Base-by-base conservation (phyloP, 208 protist genomes). In the Herpetomonas muscarum region DNA sequence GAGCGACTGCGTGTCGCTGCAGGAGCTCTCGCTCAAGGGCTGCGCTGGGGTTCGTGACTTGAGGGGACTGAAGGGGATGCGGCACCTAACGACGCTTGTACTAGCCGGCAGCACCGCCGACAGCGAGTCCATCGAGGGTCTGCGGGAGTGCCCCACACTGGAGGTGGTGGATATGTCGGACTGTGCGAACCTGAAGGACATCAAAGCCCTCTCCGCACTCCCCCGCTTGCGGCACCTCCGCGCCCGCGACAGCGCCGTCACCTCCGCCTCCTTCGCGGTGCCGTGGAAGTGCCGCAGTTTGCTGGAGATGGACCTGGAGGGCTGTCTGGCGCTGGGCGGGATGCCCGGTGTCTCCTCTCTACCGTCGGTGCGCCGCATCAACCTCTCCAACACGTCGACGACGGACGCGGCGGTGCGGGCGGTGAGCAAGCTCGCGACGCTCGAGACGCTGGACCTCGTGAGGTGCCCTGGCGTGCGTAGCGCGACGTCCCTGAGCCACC, bases 381-480 rank as follows among this genome's bases (percentile, higher is more conserved):
- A 58, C 58, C 58, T 67, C 37, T 39, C 67, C 15, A 22, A 53
- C 49, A 67, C 67, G 21, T 61, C 59, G 36, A 37, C 64, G 24
- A 58, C 25, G 19, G 59, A 67, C 60, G 37, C 6, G 24, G 58
- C 48, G 3, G 36, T 67, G 48, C 62, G 46, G 12, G 60, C 39
- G 26, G 37, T 74, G 24, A 55, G 49, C 39, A 26, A 42, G 67
- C 52, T 65, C 22, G 37, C 46, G 21, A 45, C 46, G 50, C 47
- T 82, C 22, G 70, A 77, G 60, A 36, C 61, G 36, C 57, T 82
- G 21, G 64, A 58, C 50, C 26, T 77, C 7, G 30, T 63, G 17
- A 44, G 47, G n/a, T 77, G 75, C 55, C 65, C 52, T 67, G 67
- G 19, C 51, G 67, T 6, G 62, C 52, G 48, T 60, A 69, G 53